These are phyloP conservation scores for Diaporthe caulivora DNA, from an alignment of 2,329 filamentous ascomycete genomes.

Conservation along the genomic window DNA sequence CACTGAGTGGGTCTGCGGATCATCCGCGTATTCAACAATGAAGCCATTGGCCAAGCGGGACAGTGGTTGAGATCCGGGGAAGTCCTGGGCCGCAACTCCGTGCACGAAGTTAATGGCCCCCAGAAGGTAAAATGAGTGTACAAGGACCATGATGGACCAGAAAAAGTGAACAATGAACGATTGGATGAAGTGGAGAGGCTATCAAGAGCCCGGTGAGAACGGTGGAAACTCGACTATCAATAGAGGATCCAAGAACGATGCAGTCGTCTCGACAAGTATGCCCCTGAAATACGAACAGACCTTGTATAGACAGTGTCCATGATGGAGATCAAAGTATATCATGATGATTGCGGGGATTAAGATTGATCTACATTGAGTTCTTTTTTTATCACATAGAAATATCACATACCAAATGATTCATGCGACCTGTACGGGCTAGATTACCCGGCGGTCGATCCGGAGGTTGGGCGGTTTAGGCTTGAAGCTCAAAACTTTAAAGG, in stretches of 20 bases:
- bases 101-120: conserved; percentile 16
- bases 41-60: conserved; percentile 27
- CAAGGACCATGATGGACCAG: neutral
- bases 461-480: neutral
- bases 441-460: conserved; percentile 14
- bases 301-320: neutral
- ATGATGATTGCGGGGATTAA: neutral
- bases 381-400: neutral
- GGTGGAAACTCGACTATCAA: neutral
- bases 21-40: conserved; percentile 32
- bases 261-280: neutral
- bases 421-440: neutral
- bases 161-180: neutral
- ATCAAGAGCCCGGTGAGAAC: neutral
- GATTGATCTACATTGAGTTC: conserved; percentile 5
- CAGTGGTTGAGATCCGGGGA: neutral
- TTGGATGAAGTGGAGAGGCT: neutral
- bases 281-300: neutral
- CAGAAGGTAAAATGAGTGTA: conserved; percentile 16
- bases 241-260: neutral
- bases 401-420: conserved; percentile 7
- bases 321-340: neutral
- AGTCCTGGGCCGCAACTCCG: conserved; percentile 11
- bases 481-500: neutral
- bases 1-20: conserved; percentile 11